Evolutionary conservation across 148 eudicot species (phyloP), one percentile per base, ranked within the genome.

Genomic region (Fagopyrum esculentum): DNA sequence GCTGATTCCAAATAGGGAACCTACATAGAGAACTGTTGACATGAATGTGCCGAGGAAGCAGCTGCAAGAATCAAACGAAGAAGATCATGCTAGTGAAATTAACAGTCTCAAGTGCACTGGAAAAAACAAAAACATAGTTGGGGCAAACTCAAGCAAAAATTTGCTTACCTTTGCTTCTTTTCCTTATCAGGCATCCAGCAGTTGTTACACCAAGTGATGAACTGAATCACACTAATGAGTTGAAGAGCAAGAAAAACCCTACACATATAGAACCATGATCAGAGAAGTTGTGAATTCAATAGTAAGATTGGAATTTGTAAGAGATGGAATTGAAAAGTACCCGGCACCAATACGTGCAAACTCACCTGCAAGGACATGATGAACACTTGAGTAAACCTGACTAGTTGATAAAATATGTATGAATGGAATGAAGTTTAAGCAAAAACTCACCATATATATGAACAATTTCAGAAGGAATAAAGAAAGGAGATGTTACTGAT

Each of bases 321-420:
- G 47, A 46, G 11, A 15, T 56, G 43, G 69, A 54, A 55, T 45
- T 15, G 81, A 78, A 76, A 73, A 75, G 75, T 91, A 94, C 98
- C 98, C 98, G 79, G 98, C 98, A 77, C 98, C 98, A 69, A 91
- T 83, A 12, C 97, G 97, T 63, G 98, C 96, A 66, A 90, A 77
- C 81, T 94, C 98, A 76, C 98, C 98, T 93, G 87, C 80, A 74
- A 75, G 54, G 1, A 56, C 50, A 79, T 26, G 52, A 30, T 76
- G 16, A 63, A n/a, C 46, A 72, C 35, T 66, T 45, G 19, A 51
- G 77, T 35, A 81, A 47, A 22, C 45, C 13, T 22, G 26, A 4
- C 54, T 45, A 46, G 71, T 8, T 26, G 19, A 60, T 26, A 19
- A 45, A 3, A 4, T 15, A 73, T 30, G 13, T 17, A 73, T 69